A percentile compares a stretch with the other conserved stretches of the same genome.
phyloP scores from a whole-genome alignment of 2,329 filamentous ascomycete genomes.

The Fusarium irregulare region DNA sequence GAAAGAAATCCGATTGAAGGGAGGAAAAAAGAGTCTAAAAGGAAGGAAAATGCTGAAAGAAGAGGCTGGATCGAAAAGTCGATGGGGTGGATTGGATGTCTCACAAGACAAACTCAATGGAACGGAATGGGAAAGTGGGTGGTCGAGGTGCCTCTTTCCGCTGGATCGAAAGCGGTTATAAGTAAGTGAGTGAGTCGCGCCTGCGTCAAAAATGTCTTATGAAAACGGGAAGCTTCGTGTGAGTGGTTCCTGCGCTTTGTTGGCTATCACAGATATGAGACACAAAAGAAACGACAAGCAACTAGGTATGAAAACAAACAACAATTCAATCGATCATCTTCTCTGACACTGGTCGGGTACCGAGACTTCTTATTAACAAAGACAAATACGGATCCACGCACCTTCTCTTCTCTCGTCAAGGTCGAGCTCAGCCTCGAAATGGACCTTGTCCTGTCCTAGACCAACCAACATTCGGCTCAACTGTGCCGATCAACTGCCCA shows the following conservation, averaged over 20 bases:
- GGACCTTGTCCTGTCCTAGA: conserved; percentile 17
- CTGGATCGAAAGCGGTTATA: conserved; percentile 2
- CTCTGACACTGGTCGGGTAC: not conserved
- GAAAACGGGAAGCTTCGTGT: conserved; percentile 17
- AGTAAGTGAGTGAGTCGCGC: conserved; percentile 15
- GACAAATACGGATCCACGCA: conserved; percentile 20
- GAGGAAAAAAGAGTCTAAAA: not conserved
- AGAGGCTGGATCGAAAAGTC: conserved; percentile 13
- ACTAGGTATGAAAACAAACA: not conserved
- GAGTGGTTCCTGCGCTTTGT: not conserved
- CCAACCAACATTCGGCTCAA: conserved; percentile 18
- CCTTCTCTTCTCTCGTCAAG: conserved; percentile 12
- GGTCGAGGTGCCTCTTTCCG: conserved; percentile 5
- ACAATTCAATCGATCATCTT: not conserved
- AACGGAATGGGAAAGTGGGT: conserved; percentile 26
- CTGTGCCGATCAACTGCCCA: conserved; percentile 20
- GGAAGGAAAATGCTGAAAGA: not conserved
- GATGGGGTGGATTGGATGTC: conserved; percentile 14
- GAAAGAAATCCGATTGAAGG: not conserved
- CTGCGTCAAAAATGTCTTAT: conserved; percentile 12
- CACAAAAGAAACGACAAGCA: not conserved
- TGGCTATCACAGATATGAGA: conserved; percentile 2
- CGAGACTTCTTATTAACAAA: conserved; percentile 25
- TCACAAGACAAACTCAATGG: conserved; percentile 13
- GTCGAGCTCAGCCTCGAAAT: conserved; percentile 27